Conservation (phyloP, 2,329 filamentous ascomycete species). For the Fusarium kyushuense region DNA sequence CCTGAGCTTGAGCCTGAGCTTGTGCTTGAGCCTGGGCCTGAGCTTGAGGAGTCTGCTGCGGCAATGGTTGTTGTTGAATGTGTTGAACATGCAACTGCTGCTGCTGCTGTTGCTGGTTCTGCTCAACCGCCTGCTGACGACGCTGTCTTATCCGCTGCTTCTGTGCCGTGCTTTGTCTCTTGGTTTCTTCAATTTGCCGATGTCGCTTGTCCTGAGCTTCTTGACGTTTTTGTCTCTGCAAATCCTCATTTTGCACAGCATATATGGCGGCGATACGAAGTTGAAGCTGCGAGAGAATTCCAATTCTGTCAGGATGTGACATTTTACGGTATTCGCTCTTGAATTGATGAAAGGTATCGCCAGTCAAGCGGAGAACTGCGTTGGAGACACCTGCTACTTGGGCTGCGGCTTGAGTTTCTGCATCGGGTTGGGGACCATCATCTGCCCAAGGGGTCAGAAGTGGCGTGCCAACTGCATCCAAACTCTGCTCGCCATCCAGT, state of each 20-base stretch:
- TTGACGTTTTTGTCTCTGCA: conserved; percentile 56
- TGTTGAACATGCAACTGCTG: conserved; percentile 41
- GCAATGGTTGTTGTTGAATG: conserved; percentile 45
- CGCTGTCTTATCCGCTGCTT: conserved; percentile 46
- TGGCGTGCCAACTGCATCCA: conserved; percentile 19
- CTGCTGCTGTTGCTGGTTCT: conserved; percentile 44
- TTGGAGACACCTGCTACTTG: conserved; percentile 57
- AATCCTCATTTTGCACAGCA: conserved; percentile 59
- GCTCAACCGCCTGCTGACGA: conserved; percentile 44
- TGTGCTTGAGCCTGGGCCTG: conserved; percentile 42
- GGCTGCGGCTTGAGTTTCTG: conserved; percentile 54
- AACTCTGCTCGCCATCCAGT: conserved; percentile 37
- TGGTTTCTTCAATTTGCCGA: conserved; percentile 53
- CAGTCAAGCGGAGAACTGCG: conserved; percentile 55
- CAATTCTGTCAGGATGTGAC: conserved; percentile 55
- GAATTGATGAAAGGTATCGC: conserved; percentile 59
- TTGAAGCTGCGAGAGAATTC: conserved; percentile 56
- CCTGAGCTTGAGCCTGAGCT: conserved; percentile 42
- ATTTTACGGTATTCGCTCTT: conserved; percentile 60
- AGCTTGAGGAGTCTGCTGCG: conserved; percentile 42
- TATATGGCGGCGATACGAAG: conserved; percentile 59
- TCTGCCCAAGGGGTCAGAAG: conserved; percentile 39
- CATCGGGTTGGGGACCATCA: conserved; percentile 51
- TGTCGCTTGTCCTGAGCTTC: conserved; percentile 56
- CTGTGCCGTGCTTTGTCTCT: conserved; percentile 44